These are phyloP conservation scores for Dictyostelium discoideum DNA, from an alignment of 78 protist species.

Conservation along the genomic window DNA sequence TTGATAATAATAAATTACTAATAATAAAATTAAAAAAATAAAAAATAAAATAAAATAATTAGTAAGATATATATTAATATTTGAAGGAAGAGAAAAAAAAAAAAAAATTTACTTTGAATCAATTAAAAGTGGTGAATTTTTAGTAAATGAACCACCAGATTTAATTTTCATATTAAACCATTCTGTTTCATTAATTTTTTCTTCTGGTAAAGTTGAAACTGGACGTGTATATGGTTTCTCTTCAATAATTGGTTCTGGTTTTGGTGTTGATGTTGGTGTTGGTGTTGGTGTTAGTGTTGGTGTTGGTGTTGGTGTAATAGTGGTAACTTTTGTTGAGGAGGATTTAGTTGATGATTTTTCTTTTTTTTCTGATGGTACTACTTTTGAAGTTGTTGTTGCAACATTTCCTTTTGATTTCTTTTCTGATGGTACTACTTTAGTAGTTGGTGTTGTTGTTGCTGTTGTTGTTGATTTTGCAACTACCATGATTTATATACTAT, in stretches of 20 bases:
- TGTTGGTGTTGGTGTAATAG: neutral
- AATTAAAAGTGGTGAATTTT: conserved; percentile 11
- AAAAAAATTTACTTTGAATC: neutral
- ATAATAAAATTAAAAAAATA: neutral
- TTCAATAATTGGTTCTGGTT: neutral
- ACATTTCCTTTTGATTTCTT: neutral
- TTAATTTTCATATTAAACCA: neutral
- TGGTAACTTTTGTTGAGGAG: neutral
- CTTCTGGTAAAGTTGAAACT: neutral
- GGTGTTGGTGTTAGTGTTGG: neutral
- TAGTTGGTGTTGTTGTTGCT: neutral
- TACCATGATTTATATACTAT: neutral
- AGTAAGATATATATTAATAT: no score
- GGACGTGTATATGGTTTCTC: conserved; percentile 10
- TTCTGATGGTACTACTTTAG: no score
- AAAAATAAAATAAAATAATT: neutral
- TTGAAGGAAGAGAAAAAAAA: neutral
- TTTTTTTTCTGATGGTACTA: neutral
- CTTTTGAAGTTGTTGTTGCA: neutral
- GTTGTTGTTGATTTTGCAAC: neutral
- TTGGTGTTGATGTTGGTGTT: neutral
- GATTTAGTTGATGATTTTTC: neutral
- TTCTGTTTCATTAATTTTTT: neutral
- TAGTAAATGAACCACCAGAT: conserved; percentile 27
- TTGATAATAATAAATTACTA: neutral